A percentile compares a stretch with the other conserved stretches of the same genome.
Conservation (phyloP, 768 basidiomycete species). For the Suillus clintonianus region DNA sequence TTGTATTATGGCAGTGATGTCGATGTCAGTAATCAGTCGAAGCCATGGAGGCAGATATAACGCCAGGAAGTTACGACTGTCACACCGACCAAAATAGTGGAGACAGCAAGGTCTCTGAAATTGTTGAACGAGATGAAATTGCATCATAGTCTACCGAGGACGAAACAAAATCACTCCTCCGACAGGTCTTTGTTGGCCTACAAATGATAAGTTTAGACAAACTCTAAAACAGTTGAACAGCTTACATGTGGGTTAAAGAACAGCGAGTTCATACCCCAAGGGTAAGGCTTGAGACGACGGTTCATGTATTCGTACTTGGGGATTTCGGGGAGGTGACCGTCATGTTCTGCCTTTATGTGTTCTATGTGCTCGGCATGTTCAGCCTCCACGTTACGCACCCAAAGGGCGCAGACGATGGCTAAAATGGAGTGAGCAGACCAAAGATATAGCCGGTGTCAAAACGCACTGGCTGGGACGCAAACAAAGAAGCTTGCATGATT, state of each 20-base stretch:
- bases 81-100: too few species aligned
- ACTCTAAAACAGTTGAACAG: neutral
- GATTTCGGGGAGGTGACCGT: conserved; percentile 66
- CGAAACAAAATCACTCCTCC: conserved; percentile 18
- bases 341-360: conserved; percentile 72
- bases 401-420: conserved; percentile 33
- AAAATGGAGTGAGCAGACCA: conserved; percentile 10
- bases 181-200: conserved; percentile 70
- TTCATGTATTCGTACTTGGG: conserved; percentile 82
- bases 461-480: conserved; percentile 75
- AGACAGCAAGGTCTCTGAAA: too few species aligned
- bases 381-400: conserved; percentile 53
- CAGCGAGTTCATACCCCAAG: conserved; percentile 82
- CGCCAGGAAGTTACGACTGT: neutral
- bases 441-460: conserved; percentile 7
- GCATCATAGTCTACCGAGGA: neutral
- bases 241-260: conserved; percentile 80
- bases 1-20: neutral
- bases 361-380: conserved; percentile 74
- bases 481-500: conserved; percentile 59
- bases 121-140: neutral
- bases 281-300: conserved; percentile 75
- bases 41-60: neutral
- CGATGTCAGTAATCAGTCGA: neutral
- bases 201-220: conserved; percentile 8